Conservation (phyloP, 352 stramenopile species). For the Aphanomyces astaci region DNA sequence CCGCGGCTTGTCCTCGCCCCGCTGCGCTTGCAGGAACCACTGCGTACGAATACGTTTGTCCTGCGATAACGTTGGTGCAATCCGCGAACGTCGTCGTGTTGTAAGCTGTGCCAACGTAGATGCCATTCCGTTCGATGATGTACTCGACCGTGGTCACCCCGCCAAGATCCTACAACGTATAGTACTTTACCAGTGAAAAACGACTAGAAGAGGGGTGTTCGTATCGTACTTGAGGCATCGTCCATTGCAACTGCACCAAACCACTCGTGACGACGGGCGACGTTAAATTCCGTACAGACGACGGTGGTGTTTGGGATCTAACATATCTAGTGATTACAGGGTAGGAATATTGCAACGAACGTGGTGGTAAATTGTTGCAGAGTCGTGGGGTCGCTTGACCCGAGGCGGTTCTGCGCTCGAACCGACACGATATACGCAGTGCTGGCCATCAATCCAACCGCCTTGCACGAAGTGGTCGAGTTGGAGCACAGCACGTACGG, state of each 20-base stretch:
- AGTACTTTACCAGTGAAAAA: too few relatives aligned
- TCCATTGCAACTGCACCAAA: constrained; percentile 46
- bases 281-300: constrained; percentile 29
- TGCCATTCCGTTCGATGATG: constrained; percentile 9
- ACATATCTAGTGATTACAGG: constrained; percentile 28
- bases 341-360: constrained; percentile 22
- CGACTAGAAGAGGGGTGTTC: too few relatives aligned
- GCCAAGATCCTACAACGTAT: constrained; percentile 42
- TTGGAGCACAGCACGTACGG: background rate
- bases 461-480: constrained; percentile 3
- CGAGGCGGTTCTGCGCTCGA: constrained; percentile 30
- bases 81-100: constrained; percentile 31
- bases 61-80: constrained; percentile 24
- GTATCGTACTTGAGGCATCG: constrained; percentile 40
- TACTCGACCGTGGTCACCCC: constrained; percentile 33
- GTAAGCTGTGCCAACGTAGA: constrained; percentile 33
- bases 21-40: background rate
- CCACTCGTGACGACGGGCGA: constrained; percentile 15
- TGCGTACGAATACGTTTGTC: constrained; percentile 27
- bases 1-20: background rate
- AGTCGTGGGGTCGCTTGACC: constrained; percentile 19
- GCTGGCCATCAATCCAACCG: constrained; percentile 42
- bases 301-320: constrained; percentile 30
- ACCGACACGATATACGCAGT: constrained; percentile 42
- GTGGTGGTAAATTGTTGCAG: background rate